Conservation (phyloP, 1,284 basidiomycete species). For the Puccinia triticina region DNA sequence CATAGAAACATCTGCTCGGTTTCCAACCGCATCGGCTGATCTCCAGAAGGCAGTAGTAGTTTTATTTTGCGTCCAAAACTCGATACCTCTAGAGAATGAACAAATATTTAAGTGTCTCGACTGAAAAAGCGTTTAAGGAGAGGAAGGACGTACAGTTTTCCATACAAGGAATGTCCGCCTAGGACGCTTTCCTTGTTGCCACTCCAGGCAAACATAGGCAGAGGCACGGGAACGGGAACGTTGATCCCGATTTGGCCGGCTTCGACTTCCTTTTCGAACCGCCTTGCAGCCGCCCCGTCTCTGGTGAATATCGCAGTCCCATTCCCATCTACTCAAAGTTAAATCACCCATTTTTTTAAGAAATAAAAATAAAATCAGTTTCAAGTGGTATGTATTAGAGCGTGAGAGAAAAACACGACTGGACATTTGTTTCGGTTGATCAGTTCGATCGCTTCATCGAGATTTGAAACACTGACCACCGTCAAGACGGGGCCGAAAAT, state of each 20-base stretch:
- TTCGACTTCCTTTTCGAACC: slow-evolving; percentile 86
- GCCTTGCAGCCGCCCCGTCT: slow-evolving; percentile 90
- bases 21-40: slow-evolving; percentile 42
- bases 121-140: background rate
- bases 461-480: slow-evolving; percentile 76
- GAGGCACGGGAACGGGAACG: slow-evolving; percentile 74
- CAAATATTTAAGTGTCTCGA: background rate
- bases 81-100: slow-evolving; percentile 33
- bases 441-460: slow-evolving; percentile 87
- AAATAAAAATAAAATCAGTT: background rate
- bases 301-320: slow-evolving; percentile 97
- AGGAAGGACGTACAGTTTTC: slow-evolving; percentile 68
- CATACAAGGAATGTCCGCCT: slow-evolving; percentile 87
- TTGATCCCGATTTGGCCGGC: slow-evolving; percentile 84
- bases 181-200: slow-evolving; percentile 86
- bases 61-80: slow-evolving; percentile 50
- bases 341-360: background rate
- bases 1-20: slow-evolving; percentile 48
- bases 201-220: slow-evolving; percentile 68
- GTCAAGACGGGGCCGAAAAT: slow-evolving; percentile 92
- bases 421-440: slow-evolving; percentile 82
- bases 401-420: slow-evolving; percentile 60
- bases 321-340: slow-evolving; percentile 66
- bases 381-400: slow-evolving; percentile 47
- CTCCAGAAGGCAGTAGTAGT: slow-evolving; percentile 44